Evolutionary conservation across 495 filamentous ascomycete species (phyloP), one percentile per base, ranked within the genome.

Genomic region (Xylaria palmicola): DNA sequence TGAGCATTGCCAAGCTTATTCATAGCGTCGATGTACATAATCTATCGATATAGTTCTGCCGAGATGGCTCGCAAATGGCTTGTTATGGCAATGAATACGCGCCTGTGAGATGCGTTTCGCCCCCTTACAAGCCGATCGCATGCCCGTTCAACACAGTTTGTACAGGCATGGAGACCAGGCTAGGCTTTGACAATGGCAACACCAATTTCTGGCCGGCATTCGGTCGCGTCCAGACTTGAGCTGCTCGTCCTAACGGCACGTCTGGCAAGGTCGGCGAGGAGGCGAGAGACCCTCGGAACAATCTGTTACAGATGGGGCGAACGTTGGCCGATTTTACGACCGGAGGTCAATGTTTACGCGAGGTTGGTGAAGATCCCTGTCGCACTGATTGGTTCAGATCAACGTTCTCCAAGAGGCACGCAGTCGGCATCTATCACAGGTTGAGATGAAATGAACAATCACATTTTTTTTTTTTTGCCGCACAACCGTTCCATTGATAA

Each of bases 301-400:
- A 47, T 61, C 59, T 61, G 39, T 47, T 48, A 61, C 59, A 29
- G 1, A 40, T 52, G 50, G 41, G 59, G 49, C 40, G 32, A 40
- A 43, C 39, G 40, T 27, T 54, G 59, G 41, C 59, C 59, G 47
- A 26, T 55, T 61, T 54, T 53, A 49, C 39, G 44, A 44, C 48
- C 58, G 49, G 43, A 61, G 34, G 39, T 48, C 41, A 47, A 50
- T 50, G 36, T 59, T 60, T 60, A 53, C 49, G 39, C 26, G 58
- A 60, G 49, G 58, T 60, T 60, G 58, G 58, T 54, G 44, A 54
- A 47, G 17, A 60, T 49, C 59, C 49, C 30, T 47, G 59, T 48
- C 59, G 48, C 17, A 44, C 15, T 55, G 48, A 55, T 55, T 55
- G 50, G 59, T n/a, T 52, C n/a, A 6, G 47, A 20, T 17, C 29